Base-by-base conservation (phyloP, 176 grass and related monocot species). In the Poa pratensis region DNA sequence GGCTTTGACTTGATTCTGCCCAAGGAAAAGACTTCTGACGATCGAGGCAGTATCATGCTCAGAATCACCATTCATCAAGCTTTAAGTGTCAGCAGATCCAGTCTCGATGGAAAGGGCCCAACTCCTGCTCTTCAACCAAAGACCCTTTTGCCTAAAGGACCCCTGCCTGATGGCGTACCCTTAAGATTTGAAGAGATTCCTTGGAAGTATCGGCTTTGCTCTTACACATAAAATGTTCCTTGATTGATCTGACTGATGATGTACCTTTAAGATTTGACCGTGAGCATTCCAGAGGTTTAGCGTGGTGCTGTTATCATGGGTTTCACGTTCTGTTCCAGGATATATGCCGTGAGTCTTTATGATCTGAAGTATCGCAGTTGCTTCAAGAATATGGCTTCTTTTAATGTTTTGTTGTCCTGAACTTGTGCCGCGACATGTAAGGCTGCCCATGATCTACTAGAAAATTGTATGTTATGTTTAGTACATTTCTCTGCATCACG, bases 61-160 rank as follows among this genome's bases (percentile, higher is more conserved):
- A 15, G 20, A 45, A 45, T 71, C 5, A 71, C 68, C 37, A 71
- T 71, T 43, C 68, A 71, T 71, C 39, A 71, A 71, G 37, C 19
- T 23, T 45, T 42, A 71, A 71, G 68, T 71, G 68, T 71, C 10
- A 23, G 39, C 11, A 43, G 5, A 45, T 13, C 68, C 11, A 5
- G 11, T 71, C 37, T 45, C 20, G 0, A 7, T 15, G 39, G 39
- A 71, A 45, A 45, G 19, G 37, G 37, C 9, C 66, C 1, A 35
- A 42, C 66, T 42, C 39, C 35, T 1, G 1, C 35, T 22, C 37
- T 3, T 23, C 55, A 59, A 59, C 20, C 0, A 59, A 59, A 58
- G 42, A 43, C 42, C 42, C 1, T 43, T 43, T 43, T 43, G 7
- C 42, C 42, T 43, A 43, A 43, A 43, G 42, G 42, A 1, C 42